Evolutionary conservation across 768 basidiomycete genomes (phyloP).

Genomic region (Boletus subparvulus): DNA sequence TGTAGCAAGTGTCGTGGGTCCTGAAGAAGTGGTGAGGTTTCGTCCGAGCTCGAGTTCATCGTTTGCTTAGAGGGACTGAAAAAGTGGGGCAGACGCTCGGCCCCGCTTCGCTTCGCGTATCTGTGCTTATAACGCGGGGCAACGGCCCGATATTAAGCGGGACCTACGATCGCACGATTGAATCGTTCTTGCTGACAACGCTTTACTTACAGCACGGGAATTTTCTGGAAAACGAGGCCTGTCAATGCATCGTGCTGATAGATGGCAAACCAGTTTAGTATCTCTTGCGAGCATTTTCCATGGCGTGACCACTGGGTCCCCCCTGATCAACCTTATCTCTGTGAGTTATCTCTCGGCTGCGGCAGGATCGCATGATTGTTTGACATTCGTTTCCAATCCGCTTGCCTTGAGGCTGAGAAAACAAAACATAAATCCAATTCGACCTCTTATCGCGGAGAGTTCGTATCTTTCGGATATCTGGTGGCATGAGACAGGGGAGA

Average conservation of each 20-base stretch:
- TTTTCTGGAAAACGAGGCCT: conserved; percentile 23
- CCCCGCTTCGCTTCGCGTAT: not conserved
- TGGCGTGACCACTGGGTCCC: conserved; percentile 5
- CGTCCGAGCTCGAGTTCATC: conserved; percentile 17
- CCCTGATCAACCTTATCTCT: conserved; percentile 7
- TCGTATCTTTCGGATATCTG: conserved; percentile 16
- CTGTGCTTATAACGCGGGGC: conserved; percentile 18
- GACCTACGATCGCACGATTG: not conserved
- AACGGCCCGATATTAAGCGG: conserved; percentile 8
- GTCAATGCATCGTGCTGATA: conserved; percentile 29
- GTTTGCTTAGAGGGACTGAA: conserved; percentile 15
- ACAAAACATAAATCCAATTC: conserved; percentile 23
- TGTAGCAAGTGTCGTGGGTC: conserved; percentile 3
- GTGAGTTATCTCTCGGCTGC: conserved; percentile 6
- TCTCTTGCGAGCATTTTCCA: not conserved
- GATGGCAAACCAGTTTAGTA: not conserved
- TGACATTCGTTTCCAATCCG: not conserved
- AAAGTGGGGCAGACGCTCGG: not conserved
- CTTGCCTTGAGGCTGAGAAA: conserved; percentile 48
- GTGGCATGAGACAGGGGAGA: conserved; percentile 22
- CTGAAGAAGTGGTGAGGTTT: conserved; percentile 35
- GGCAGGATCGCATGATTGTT: not conserved
- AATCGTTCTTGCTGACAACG: conserved; percentile 6
- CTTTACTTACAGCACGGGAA: not conserved
- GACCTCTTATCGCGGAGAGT: conserved; percentile 12